These are phyloP conservation scores for Ascochyta fabae DNA, from an alignment of 2,329 filamentous ascomycete species.

Conservation along the genomic window DNA sequence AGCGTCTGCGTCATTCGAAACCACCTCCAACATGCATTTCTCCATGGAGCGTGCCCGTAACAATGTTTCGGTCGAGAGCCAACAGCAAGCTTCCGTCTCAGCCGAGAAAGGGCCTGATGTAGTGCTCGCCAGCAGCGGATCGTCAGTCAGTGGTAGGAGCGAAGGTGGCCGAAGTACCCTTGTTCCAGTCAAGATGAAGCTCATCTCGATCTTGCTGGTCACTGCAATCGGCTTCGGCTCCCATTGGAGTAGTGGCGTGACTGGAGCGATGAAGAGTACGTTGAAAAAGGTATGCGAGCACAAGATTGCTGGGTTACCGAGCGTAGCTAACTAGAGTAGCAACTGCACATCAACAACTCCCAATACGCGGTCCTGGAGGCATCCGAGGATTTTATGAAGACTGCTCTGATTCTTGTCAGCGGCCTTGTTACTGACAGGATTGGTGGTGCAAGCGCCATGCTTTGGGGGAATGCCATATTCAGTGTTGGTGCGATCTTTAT, in stretches of 20 bases:
- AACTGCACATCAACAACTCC: slow-evolving; percentile 65
- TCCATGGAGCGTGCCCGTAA: slow-evolving; percentile 9
- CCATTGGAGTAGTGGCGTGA: slow-evolving; percentile 66
- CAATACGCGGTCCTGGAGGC: slow-evolving; percentile 66
- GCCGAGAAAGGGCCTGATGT: slow-evolving; percentile 13
- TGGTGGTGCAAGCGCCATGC: slow-evolving; percentile 64
- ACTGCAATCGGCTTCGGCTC: slow-evolving; percentile 65
- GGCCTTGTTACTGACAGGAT: slow-evolving; percentile 65
- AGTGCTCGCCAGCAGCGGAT: slow-evolving; percentile 14
- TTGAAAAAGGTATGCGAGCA: slow-evolving; percentile 57
- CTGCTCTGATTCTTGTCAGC: slow-evolving; percentile 60
- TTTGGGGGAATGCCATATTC: slow-evolving; percentile 68
- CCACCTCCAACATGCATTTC: slow-evolving; percentile 3
- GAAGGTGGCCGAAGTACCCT: slow-evolving; percentile 7
- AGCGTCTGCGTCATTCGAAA: not conserved
- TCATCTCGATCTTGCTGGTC: slow-evolving; percentile 59
- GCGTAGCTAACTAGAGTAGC: slow-evolving; percentile 15
- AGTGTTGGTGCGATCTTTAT: slow-evolving; percentile 65
- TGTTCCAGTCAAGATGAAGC: slow-evolving; percentile 32
- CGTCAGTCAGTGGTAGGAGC: slow-evolving; percentile 7
- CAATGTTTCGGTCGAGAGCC: not conserved
- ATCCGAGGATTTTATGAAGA: slow-evolving; percentile 68
- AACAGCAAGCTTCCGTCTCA: slow-evolving; percentile 1
- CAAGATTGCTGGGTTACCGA: not conserved
- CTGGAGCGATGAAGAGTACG: slow-evolving; percentile 66